Evolutionary conservation across 371 early-diverging fungal genomes (phyloP).

Genomic region (Basidiobolus meristosporus): DNA sequence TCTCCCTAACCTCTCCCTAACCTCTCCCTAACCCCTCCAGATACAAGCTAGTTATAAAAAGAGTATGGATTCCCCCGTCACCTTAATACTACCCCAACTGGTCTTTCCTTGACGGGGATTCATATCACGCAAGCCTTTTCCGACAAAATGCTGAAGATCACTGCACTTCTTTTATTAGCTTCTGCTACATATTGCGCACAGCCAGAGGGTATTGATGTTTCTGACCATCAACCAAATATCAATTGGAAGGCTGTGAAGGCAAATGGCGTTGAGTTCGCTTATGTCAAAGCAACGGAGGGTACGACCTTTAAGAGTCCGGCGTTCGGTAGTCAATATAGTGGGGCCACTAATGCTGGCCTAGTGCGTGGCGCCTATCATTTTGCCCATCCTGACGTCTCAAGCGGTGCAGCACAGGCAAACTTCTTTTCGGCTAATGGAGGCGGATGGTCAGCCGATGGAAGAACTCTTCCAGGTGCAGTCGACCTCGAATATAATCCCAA

Average conservation of each 20-base stretch:
- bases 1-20: no score
- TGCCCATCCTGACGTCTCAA: constrained; percentile 7
- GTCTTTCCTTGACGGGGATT: no score
- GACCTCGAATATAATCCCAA: no score
- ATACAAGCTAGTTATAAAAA: no score
- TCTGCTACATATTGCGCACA: no score
- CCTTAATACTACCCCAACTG: no score
- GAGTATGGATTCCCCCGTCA: no score
- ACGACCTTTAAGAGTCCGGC: constrained; percentile 4
- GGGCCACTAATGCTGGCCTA: constrained; percentile 5
- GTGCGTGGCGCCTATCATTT: constrained; percentile 11
- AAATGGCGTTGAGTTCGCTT: constrained; percentile 5
- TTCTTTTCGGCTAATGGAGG: constrained; percentile 8
- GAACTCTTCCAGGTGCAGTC: constrained; percentile 8
- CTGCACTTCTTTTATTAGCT: no score
- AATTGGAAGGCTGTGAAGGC: constrained; percentile 5
- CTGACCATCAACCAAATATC: constrained; percentile 4
- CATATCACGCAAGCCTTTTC: no score
- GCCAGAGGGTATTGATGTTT: constrained; percentile 5
- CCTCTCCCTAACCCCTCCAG: no score
- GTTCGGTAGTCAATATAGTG: constrained; percentile 4
- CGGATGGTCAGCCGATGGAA: constrained; percentile 8
- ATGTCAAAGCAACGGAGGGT: constrained; percentile 9
- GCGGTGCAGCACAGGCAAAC: constrained; percentile 7
- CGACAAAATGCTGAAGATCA: no score